Percentiles rank a stretch among this genome's conserved stretches.
These are phyloP conservation scores for Sonneratia alba DNA, from an alignment of 345 rosid genomes.

Conservation along the genomic window DNA sequence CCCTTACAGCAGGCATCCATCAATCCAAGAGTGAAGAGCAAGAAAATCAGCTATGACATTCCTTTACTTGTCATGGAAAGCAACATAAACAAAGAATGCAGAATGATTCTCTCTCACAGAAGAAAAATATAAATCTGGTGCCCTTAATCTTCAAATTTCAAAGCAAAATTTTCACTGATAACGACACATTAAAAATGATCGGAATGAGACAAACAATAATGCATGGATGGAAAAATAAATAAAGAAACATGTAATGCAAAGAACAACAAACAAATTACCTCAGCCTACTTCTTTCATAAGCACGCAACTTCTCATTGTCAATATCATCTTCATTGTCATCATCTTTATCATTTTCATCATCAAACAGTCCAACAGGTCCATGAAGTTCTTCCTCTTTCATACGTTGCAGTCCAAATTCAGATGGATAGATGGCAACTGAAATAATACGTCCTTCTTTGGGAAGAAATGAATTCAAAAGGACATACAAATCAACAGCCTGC, in stretches of 20 bases:
- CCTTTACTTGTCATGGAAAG: neutral
- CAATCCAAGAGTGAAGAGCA: neutral
- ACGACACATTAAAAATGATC: neutral
- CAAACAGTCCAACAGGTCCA: slow-evolving; percentile 81
- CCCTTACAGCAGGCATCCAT: neutral
- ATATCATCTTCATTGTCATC: slow-evolving; percentile 26
- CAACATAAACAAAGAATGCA: neutral
- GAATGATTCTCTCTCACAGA: neutral
- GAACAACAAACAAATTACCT: slow-evolving; percentile 33
- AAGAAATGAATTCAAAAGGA: slow-evolving; percentile 61
- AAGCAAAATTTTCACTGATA: neutral
- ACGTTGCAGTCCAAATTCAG: slow-evolving; percentile 78
- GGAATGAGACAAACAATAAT: neutral
- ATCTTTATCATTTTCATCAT: slow-evolving; percentile 31
- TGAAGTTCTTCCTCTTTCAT: slow-evolving; percentile 92
- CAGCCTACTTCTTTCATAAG: slow-evolving; percentile 69
- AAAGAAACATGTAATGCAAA: neutral
- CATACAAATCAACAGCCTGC: slow-evolving; percentile 84
- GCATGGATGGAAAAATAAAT: neutral
- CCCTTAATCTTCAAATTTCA: neutral
- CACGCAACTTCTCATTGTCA: slow-evolving; percentile 52
- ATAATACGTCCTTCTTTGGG: slow-evolving; percentile 68
- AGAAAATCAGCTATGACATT: neutral
- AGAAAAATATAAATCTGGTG: neutral
- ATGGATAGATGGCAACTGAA: slow-evolving; percentile 77